A percentile compares a stretch with the other conserved stretches of the same genome.
phyloP scores from a whole-genome alignment of 2,329 filamentous ascomycete genomes.

The Raffaelea arxii region DNA sequence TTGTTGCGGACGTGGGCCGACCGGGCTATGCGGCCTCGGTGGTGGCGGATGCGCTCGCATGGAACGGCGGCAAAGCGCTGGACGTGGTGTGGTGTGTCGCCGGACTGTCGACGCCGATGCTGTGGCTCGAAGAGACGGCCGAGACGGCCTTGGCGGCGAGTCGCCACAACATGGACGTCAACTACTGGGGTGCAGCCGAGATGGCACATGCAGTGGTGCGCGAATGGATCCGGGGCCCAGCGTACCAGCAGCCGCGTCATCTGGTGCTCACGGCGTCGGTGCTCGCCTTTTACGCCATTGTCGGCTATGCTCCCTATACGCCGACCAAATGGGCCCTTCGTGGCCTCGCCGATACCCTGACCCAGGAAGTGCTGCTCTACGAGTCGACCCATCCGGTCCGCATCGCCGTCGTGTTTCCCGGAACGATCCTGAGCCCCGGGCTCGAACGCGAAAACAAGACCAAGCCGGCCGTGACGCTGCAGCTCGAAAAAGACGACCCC shows the following conservation, averaged over 20 bases:
- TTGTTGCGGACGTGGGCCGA: conserved; percentile 71
- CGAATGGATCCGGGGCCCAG: conserved; percentile 56
- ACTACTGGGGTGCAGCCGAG: conserved; percentile 81
- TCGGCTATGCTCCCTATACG: conserved; percentile 76
- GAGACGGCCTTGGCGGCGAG: conserved; percentile 47
- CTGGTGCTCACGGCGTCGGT: conserved; percentile 81
- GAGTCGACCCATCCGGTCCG: conserved; percentile 55
- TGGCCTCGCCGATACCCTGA: conserved; percentile 71
- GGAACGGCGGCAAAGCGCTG: conserved; percentile 65
- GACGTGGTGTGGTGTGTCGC: conserved; percentile 92
- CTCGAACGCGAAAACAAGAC: conserved; percentile 63
- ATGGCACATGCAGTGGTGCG: conserved; percentile 72
- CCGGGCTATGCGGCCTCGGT: conserved; percentile 60
- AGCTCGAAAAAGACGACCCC: conserved; percentile 75
- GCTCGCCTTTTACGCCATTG: conserved; percentile 63
- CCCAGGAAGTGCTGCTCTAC: conserved; percentile 79
- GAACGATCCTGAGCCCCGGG: conserved; percentile 70
- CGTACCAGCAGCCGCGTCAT: conserved; percentile 52
- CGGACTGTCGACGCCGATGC: conserved; percentile 60
- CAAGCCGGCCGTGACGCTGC: conserved; percentile 72
- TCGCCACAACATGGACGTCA: conserved; percentile 78
- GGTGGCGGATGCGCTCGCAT: conserved; percentile 60
- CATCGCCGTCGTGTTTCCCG: conserved; percentile 75
- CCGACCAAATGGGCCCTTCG: conserved; percentile 80
- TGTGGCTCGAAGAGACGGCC: conserved; percentile 67